Evolutionary conservation across 441 rosid genomes (phyloP).

Genomic region (Euphorbia corollata): DNA sequence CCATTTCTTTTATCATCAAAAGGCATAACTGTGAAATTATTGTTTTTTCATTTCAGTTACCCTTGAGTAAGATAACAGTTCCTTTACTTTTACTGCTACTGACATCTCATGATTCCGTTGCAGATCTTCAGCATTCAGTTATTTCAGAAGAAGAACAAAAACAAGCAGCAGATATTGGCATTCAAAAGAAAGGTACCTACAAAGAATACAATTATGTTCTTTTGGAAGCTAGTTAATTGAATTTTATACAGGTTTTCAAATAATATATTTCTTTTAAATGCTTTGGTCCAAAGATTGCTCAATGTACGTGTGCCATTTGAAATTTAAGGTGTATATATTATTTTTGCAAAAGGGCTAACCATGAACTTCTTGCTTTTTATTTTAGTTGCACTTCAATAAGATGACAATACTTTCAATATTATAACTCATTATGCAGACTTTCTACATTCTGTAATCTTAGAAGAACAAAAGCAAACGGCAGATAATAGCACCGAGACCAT

Average conservation of each 20-base stretch:
- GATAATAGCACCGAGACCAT: conserved; percentile 12
- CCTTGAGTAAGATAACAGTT: conserved; percentile 4
- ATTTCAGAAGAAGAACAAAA: conserved; percentile 14
- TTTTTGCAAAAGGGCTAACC: neutral
- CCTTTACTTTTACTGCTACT: neutral
- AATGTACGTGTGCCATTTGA: neutral
- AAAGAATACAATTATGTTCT: neutral
- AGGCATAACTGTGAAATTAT: neutral
- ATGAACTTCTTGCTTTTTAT: neutral
- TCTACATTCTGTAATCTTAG: conserved; percentile 14
- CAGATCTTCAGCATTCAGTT: conserved; percentile 27
- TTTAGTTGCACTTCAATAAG: conserved; percentile 7
- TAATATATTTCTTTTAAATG: neutral
- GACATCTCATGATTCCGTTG: conserved; percentile 8
- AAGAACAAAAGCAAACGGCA: conserved; percentile 24
- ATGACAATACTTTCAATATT: neutral
- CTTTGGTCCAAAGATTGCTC: neutral
- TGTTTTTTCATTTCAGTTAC: neutral
- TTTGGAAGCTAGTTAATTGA: neutral
- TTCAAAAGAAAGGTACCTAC: conserved; percentile 6
- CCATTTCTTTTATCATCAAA: neutral
- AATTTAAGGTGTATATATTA: neutral
- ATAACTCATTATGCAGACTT: conserved; percentile 23
- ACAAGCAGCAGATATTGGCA: conserved; percentile 17
- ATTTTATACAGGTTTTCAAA: neutral